Conservation (phyloP, 2,329 filamentous ascomycete species). For the Penicillium decumbens region DNA sequence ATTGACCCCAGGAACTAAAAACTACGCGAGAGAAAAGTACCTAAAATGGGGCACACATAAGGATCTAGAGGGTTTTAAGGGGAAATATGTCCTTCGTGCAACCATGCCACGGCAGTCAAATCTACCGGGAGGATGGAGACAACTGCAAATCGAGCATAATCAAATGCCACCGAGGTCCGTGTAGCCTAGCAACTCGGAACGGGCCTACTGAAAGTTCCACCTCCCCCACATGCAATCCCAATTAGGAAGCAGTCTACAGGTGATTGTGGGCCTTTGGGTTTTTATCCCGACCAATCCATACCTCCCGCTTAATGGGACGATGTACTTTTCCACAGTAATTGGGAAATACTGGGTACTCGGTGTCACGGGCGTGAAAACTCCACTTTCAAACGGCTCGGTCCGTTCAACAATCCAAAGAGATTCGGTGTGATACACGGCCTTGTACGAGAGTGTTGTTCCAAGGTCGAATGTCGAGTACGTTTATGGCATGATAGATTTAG, state of each 20-base stretch:
- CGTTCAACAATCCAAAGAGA: background rate
- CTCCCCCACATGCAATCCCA: background rate
- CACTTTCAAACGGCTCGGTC: conserved; percentile 4
- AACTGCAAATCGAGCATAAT: too few species aligned
- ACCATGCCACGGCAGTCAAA: too few species aligned
- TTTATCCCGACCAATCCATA: background rate
- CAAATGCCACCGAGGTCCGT: background rate
- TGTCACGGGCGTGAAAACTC: background rate
- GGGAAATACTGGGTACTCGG: too few species aligned
- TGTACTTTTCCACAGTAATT: background rate
- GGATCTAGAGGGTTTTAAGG: too few species aligned
- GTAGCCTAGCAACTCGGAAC: too few species aligned
- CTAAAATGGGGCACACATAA: too few species aligned
- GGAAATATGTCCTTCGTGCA: too few species aligned
- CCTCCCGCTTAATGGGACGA: background rate
- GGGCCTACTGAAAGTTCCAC: background rate
- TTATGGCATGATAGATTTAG: too few species aligned
- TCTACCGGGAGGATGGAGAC: too few species aligned
- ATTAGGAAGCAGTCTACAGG: conserved; percentile 3
- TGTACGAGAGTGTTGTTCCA: background rate
- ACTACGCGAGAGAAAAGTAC: too few species aligned
- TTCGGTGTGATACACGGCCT: background rate
- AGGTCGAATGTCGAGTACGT: too few species aligned
- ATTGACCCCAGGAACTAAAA: too few species aligned
- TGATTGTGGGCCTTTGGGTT: background rate